Evolutionary conservation across 345 rosid genomes (phyloP), one percentile per base, ranked within the genome.

Genomic region (Cardamine chenopodiifolia): DNA sequence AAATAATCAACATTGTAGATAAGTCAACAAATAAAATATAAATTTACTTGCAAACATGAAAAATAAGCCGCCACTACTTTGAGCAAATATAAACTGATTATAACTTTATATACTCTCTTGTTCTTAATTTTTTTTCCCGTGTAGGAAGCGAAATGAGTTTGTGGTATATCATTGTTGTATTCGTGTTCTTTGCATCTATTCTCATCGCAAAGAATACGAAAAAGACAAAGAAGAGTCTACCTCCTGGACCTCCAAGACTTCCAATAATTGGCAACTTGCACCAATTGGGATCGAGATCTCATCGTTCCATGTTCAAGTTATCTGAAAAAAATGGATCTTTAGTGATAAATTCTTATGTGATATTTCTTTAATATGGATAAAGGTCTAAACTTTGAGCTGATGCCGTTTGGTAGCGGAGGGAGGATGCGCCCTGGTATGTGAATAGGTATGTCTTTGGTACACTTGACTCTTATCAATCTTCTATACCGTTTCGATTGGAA

Each of bases 371-470:
- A n/a, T n/a, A n/a, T n/a, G n/a, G n/a, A n/a, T n/a, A n/a, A n/a
- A 42, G 91, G 92, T 26, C 70, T 79, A 35, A 45, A 85, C 62
- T 91, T 74, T 26, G 88, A 86, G 74, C 14, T 83, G 5, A 66
- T 85, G 20, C 88, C 94, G 2, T 88, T 90, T 40, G 92, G 94
- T 18, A 60, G 78, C 1, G 92, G 97, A 2, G 74, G 97, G 18
- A 78, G 94, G 32, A 83, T 81, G 23, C 89, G 94, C 45, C 94
- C 94, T 0, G 93, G 89, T n/a, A 55, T 74, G 1, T 74, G 70
- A 26, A 78, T 88, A 6, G 86, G 79, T 2, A 32, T 76, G n/a
- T 53, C 67, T 50, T 15, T 85, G 42, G 58, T 87, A 28, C 84
- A 85, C 67, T 77, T 86, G 9, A 58, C 82, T 14, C 72, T 87